Base-by-base conservation (phyloP, 495 filamentous ascomycete species). In the Trichocladium uniseriatum region DNA sequence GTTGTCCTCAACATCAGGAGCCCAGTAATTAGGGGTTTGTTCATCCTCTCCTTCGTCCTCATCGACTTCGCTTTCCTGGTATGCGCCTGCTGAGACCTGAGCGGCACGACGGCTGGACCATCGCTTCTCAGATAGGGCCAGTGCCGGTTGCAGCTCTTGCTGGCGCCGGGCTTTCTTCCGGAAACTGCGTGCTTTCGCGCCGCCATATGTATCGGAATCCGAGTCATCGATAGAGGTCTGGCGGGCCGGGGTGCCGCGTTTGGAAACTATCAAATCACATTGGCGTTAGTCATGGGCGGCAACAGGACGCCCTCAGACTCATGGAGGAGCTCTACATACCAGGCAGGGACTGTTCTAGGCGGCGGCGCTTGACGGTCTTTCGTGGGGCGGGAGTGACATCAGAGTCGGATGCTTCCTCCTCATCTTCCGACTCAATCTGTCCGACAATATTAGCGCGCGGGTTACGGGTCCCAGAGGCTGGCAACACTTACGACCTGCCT, bases 61-160 rank as follows among this genome's bases (percentile, higher is more conserved):
- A 21, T 63, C 80, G 18, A 81, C 79, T 51, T 89, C 86, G 48
- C 82, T 86, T 57, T 92, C 87, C 60, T 92, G 85, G 59, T 94
- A 80, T n/a, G 77, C 89, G 61, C 94, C 94, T 43, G 82, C 91
- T 27, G 86, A 83, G 11, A 96, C 79, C 60, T 86, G 87, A 4
- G 84, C 83, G 47, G 89, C 88, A 49, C 86, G 83, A 44, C 92
- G 76, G 32, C 85, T 94, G 5, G 89, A 95, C 78, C 94, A 96
- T 52, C 92, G 82, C 64, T 76, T 74, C 48, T 94, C 83, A 54
- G 89, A 86, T 45, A 80, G 76, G 19, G 80, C 72, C 13, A 79
- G 66, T 8, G 82, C 76, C 8, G 76, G 71, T 46, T 76, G 77
- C 22, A 70, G 63, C 48, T 81, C 79, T 15, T 78, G 68, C 57